Evolutionary conservation across 768 basidiomycete species (phyloP).

Genomic region (Boletus reticuloceps): DNA sequence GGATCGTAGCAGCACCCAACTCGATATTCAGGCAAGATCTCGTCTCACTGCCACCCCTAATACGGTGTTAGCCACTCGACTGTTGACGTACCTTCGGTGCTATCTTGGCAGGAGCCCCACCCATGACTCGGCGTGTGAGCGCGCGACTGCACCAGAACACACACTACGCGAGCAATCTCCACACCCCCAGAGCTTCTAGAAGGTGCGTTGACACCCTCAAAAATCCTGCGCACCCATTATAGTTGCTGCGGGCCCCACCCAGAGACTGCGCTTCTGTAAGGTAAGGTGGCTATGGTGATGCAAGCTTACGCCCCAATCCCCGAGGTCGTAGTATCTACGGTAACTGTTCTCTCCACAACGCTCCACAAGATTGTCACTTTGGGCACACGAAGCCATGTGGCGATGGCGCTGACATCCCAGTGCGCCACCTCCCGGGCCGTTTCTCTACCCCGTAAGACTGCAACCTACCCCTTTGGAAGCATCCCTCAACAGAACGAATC

Average conservation of each 20-base stretch:
- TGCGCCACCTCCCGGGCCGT: not conserved
- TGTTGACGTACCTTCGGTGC: no score
- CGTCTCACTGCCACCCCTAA: not conserved
- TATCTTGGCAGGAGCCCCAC: no score
- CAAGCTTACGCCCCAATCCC: not conserved
- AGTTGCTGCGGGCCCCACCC: constrained; percentile 1
- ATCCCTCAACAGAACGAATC: constrained; percentile 1
- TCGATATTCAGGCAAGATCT: not conserved
- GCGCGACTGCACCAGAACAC: not conserved
- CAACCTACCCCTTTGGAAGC: not conserved
- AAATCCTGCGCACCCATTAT: not conserved
- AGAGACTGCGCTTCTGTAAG: not conserved
- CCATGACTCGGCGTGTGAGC: not conserved
- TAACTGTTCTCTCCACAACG: not conserved
- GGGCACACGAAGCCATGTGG: not conserved
- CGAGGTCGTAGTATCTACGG: constrained; percentile 3
- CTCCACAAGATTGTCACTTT: constrained; percentile 20
- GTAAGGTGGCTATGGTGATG: not conserved
- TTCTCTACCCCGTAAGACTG: not conserved
- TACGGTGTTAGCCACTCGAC: no score
- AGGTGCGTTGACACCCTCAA: not conserved
- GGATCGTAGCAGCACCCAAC: not conserved
- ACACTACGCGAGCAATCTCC: not conserved
- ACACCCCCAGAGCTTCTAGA: not conserved
- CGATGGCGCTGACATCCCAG: not conserved